Base-by-base conservation (phyloP, 805 yeast species). In the Schwanniomyces pseudopolymorphus region DNA sequence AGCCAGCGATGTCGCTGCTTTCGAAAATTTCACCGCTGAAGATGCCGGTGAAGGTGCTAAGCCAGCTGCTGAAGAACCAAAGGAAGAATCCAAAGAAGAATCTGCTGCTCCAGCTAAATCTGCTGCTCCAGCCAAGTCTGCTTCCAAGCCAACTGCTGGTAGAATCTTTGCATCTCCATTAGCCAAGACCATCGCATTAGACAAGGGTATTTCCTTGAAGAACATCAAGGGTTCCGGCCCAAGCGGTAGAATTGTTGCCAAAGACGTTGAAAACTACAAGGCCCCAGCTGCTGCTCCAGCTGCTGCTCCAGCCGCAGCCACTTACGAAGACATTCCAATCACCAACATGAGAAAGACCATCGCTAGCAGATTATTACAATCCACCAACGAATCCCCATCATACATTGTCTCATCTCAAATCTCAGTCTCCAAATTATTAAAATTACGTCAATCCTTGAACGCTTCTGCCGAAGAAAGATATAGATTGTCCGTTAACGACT, bases 131-230 rank as follows among this genome's bases (percentile, higher is more conserved):
- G 56, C 45, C 75, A 14, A 43, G 75, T 14, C 49, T 78, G 28
- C n/a, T 5, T 50, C 66, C 39, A 59, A 70, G 44, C 69, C 81
- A 33, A 65, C 73, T 28, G 72, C 78, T 44, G 86, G 77, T 57
- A 82, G 97, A 72, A 85, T 94, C 66, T 67, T 89, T 56, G 98
- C 98, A 39, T 91, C 98, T 51, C 99, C 99, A 48, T 75, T 87
- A 55, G 99, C 99, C 50, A 92, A 92, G 79, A 83, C 83, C 55
- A 75, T 94, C 53, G 99, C 99, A 49, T 77, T 91, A 56, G 97
- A 92, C 69, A 81, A 85, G 69, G 99, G 98, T 60, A 77, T 92
- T 61, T 79, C 95, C 38, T 80, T 92, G 62, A 89, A 87, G 74
- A 81, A 81, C 59, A 76, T 94, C 63, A 82, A 82, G 69, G 98